A percentile compares a stretch with the other conserved stretches of the same genome.
These are phyloP conservation scores for Mucor velutinosus DNA, from an alignment of 371 early-diverging fungal genomes.

Conservation along the genomic window DNA sequence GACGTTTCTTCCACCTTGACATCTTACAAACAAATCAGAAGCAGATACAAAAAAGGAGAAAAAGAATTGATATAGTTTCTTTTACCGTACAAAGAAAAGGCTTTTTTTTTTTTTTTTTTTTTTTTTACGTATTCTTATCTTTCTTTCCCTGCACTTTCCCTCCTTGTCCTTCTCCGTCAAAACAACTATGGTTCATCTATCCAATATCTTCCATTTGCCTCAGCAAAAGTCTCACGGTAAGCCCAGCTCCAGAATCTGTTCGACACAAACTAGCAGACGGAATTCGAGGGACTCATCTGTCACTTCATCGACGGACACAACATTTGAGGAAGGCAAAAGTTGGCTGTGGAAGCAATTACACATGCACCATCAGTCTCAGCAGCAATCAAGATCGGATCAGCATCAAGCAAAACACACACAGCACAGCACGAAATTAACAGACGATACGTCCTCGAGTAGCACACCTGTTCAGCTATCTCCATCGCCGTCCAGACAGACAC, in stretches of 20 bases:
- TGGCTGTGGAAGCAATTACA: constrained; percentile 24
- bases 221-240: not conserved
- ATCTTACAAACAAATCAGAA: not conserved
- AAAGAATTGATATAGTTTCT: not conserved
- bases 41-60: not conserved
- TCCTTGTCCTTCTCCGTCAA: not conserved
- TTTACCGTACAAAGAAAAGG: constrained; percentile 15
- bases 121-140: constrained; percentile 37
- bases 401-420: not conserved
- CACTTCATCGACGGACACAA: constrained; percentile 6
- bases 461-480: constrained; percentile 7
- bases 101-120: too few relatives aligned
- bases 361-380: constrained; percentile 1
- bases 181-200: constrained; percentile 20
- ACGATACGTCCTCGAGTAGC: not conserved
- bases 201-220: constrained; percentile 16
- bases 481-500: not conserved
- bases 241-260: constrained; percentile 4
- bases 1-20: not conserved
- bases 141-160: constrained; percentile 8
- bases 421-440: not conserved
- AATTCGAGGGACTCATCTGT: constrained; percentile 20
- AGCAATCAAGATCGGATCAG: not conserved
- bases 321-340: constrained; percentile 22
- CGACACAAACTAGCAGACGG: constrained; percentile 20